Conservation (phyloP, 306 rosid genomes). For the Gynostemma pentaphyllum region DNA sequence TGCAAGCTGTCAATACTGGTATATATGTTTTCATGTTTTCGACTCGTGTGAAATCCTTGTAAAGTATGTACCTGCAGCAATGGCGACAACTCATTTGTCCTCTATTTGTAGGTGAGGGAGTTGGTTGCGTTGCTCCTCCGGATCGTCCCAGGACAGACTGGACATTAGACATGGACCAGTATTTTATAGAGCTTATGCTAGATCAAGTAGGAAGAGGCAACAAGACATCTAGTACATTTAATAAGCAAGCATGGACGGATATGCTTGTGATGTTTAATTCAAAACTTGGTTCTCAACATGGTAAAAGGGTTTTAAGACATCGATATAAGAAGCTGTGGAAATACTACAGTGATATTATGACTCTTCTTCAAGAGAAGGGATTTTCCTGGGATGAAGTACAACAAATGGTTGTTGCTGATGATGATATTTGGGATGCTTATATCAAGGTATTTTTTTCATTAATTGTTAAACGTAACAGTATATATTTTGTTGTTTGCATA, state of each 20-base stretch:
- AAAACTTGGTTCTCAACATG: conserved; percentile 50
- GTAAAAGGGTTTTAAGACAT: conserved; percentile 52
- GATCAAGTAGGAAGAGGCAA: conserved; percentile 59
- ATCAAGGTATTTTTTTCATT: conserved; percentile 38
- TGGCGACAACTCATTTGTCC: conserved; percentile 5
- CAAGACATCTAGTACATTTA: conserved; percentile 33
- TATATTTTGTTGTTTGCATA: neutral
- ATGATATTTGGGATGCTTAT: conserved; percentile 55
- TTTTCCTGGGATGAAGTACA: conserved; percentile 59
- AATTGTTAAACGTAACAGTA: neutral
- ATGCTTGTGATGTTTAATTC: conserved; percentile 48
- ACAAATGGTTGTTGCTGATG: conserved; percentile 49
- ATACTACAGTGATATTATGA: conserved; percentile 38
- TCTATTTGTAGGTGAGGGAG: conserved; percentile 39
- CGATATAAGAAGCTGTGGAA: conserved; percentile 57
- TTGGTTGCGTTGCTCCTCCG: conserved; percentile 20
- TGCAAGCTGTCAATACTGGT: conserved; percentile 36
- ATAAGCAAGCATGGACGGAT: conserved; percentile 57
- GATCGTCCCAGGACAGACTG: conserved; percentile 52
- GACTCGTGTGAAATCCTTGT: neutral
- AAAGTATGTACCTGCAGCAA: neutral
- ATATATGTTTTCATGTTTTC: conserved; percentile 6
- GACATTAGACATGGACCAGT: conserved; percentile 57
- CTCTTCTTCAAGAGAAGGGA: conserved; percentile 37
- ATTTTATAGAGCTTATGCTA: conserved; percentile 58